Conservation (phyloP, 164 flowering plant genomes). For the Vitis cinerea region DNA sequence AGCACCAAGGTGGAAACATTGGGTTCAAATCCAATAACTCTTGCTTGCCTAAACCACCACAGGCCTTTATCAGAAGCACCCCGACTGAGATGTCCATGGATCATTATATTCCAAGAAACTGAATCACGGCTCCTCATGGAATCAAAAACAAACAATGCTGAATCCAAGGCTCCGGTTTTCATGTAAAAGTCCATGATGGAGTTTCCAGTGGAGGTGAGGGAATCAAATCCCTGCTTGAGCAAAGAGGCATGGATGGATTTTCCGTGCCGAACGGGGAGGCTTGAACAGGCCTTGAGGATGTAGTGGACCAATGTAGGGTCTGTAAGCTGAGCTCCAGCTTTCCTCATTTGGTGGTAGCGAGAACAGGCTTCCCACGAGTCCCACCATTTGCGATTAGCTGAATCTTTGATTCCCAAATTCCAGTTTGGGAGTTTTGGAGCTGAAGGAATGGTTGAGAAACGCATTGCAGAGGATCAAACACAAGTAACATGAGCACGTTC, state of each 20-base stretch:
- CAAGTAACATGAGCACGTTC: neutral
- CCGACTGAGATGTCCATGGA: slow-evolving; percentile 45
- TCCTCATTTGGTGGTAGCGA: slow-evolving; percentile 30
- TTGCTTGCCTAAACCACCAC: slow-evolving; percentile 47
- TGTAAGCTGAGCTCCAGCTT: slow-evolving; percentile 25
- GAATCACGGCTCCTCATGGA: slow-evolving; percentile 45
- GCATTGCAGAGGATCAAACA: slow-evolving; percentile 21
- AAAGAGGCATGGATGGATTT: slow-evolving; percentile 48
- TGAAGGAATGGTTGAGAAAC: slow-evolving; percentile 12
- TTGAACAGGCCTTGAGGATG: slow-evolving; percentile 56
- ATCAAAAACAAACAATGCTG: slow-evolving; percentile 44
- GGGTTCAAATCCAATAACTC: slow-evolving; percentile 55
- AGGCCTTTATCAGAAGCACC: slow-evolving; percentile 49
- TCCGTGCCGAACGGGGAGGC: slow-evolving; percentile 40
- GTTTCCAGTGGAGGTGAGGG: slow-evolving; percentile 54
- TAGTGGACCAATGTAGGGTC: slow-evolving; percentile 50
- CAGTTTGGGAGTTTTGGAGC: slow-evolving; percentile 25
- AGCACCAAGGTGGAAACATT: slow-evolving; percentile 68
- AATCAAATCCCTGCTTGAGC: slow-evolving; percentile 56
- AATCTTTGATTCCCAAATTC: slow-evolving; percentile 34
- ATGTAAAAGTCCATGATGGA: slow-evolving; percentile 64
- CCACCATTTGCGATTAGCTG: slow-evolving; percentile 43
- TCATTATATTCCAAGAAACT: slow-evolving; percentile 76
- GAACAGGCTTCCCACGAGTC: slow-evolving; percentile 32
- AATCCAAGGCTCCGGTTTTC: slow-evolving; percentile 39